Evolutionary conservation across 768 basidiomycete genomes (phyloP).

Genomic region (Lactarius trivialis): DNA sequence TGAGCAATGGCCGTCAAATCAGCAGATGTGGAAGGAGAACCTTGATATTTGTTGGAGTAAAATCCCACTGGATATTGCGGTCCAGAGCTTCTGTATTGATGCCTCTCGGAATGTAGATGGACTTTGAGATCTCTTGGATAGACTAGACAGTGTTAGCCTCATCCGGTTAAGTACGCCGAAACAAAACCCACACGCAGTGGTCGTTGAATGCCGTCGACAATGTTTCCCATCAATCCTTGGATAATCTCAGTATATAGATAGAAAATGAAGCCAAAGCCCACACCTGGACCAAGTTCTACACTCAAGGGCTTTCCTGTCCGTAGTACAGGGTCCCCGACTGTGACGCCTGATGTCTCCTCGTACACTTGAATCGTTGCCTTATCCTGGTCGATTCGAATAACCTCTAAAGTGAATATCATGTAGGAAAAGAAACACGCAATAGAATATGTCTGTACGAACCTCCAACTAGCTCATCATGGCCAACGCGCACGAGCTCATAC

Average conservation of each 20-base stretch:
- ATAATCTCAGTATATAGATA: constrained; percentile 4
- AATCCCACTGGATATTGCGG: constrained; percentile 89
- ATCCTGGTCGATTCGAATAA: constrained; percentile 96
- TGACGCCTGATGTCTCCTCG: constrained; percentile 98
- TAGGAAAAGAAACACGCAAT: not conserved
- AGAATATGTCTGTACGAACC: constrained; percentile 43
- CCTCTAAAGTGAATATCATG: constrained; percentile 56
- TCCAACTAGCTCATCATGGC: constrained; percentile 96
- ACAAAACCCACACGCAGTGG: constrained; percentile 65
- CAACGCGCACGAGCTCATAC: constrained; percentile 97
- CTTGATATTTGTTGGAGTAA: constrained; percentile 75
- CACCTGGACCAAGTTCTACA: constrained; percentile 96
- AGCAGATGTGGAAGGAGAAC: constrained; percentile 32
- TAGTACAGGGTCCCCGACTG: constrained; percentile 96
- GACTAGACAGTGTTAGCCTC: constrained; percentile 37
- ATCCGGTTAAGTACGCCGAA: constrained; percentile 4
- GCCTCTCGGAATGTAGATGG: constrained; percentile 99
- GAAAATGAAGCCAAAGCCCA: constrained; percentile 24
- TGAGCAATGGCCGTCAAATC: not conserved
- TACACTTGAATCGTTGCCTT: constrained; percentile 99
- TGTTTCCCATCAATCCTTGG: constrained; percentile 96
- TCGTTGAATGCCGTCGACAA: constrained; percentile 95
- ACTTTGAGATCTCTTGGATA: constrained; percentile 94
- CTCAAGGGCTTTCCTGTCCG: constrained; percentile 96
- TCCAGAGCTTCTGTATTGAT: constrained; percentile 97